These are phyloP conservation scores for Aspergillus ibericus DNA, from an alignment of 2,329 filamentous ascomycete species.

Conservation along the genomic window DNA sequence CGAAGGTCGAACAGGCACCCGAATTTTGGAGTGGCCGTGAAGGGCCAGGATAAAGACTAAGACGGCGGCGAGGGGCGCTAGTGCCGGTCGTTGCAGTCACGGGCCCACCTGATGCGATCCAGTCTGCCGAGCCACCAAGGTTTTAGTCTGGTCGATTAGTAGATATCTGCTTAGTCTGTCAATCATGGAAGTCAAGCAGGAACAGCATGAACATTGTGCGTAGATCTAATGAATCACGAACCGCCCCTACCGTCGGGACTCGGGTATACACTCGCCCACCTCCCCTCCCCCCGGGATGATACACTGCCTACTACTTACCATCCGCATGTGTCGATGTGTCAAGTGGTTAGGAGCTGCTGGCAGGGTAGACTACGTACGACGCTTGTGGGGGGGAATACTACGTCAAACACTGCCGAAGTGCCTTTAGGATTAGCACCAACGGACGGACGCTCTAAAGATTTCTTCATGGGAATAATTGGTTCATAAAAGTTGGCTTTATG, in stretches of 20 bases:
- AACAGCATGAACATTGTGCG: not conserved
- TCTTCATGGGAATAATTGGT: not conserved
- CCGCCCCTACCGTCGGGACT: not conserved
- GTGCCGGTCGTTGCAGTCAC: conserved; percentile 1
- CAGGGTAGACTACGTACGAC: not conserved
- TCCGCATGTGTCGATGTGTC: not conserved
- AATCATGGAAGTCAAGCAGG: not conserved
- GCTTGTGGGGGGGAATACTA: not conserved
- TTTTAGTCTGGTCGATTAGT: not conserved
- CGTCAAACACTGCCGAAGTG: not conserved
- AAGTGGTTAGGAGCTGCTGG: not conserved
- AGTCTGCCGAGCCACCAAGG: not conserved
- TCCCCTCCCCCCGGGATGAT: not conserved
- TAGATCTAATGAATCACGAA: not conserved
- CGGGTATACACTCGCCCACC: not conserved
- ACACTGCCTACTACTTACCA: not conserved
- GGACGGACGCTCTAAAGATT: not conserved
- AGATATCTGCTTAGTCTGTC: not conserved
- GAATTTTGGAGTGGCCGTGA: not conserved
- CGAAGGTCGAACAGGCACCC: not conserved
- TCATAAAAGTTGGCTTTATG: not conserved
- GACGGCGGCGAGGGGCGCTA: not conserved
- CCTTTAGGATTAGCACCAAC: not conserved
- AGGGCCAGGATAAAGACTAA: not conserved
- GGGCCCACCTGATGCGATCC: conserved; percentile 1